These are phyloP conservation scores for Pholiota molesta DNA, from an alignment of 768 basidiomycete genomes.

Conservation along the genomic window DNA sequence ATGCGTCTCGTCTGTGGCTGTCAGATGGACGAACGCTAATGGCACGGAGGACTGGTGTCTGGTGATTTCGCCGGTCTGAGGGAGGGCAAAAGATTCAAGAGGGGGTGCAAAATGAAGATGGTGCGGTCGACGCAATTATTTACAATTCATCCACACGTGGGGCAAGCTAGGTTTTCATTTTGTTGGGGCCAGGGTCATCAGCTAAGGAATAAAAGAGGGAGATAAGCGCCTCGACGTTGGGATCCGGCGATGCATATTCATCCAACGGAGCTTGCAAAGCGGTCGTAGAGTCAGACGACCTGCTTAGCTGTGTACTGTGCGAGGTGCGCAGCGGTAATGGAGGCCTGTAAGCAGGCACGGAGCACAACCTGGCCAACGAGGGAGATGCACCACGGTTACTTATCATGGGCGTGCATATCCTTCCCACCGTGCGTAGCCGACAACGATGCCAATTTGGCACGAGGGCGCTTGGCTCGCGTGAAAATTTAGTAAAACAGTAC, in stretches of 20 bases:
- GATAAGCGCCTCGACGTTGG: background rate
- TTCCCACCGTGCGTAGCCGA: slow-evolving; percentile 3
- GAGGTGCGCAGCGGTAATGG: background rate
- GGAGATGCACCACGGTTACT: background rate
- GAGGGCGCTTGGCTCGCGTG: slow-evolving; percentile 1
- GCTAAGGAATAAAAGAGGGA: background rate
- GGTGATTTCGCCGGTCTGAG: slow-evolving; percentile 12
- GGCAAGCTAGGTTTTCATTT: slow-evolving; percentile 25
- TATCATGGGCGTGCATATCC: background rate
- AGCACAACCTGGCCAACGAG: background rate
- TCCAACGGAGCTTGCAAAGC: background rate
- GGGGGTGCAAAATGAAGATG: slow-evolving; percentile 10
- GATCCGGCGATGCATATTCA: background rate
- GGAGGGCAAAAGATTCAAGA: slow-evolving; percentile 4
- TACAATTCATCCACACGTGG: slow-evolving; percentile 25
- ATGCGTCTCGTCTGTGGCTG: slow-evolving; percentile 1
- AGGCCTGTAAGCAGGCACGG: background rate
- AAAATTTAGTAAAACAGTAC: background rate
- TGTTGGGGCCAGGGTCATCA: slow-evolving; percentile 12
- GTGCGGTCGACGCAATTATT: slow-evolving; percentile 12
- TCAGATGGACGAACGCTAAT: slow-evolving; percentile 2
- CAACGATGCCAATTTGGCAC: slow-evolving; percentile 1
- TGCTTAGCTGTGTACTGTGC: background rate
- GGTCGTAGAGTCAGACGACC: background rate
- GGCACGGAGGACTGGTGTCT: background rate